A percentile compares a stretch with the other conserved stretches of the same genome.
Evolutionary conservation across 2,329 filamentous ascomycete species (phyloP).

Genomic region (Pseudopyricularia javanii): DNA sequence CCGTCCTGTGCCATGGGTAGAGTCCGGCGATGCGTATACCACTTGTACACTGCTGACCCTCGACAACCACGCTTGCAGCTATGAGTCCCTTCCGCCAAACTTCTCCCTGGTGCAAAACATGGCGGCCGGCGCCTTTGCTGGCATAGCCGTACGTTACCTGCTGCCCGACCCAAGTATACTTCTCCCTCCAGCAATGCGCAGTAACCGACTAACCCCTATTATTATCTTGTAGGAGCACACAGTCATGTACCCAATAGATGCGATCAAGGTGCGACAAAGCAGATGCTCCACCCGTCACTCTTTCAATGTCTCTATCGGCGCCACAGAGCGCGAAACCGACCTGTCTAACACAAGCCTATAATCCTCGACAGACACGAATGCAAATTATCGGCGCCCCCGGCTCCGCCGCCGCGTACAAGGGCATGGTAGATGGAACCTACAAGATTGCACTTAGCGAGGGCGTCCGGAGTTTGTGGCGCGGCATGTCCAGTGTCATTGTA

Average conservation of each 20-base stretch:
- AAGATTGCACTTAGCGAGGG: constrained; percentile 88
- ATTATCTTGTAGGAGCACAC: constrained; percentile 65
- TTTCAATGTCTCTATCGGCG: neutral
- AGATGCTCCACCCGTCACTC: neutral
- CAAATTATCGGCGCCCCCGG: constrained; percentile 82
- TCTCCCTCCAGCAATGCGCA: neutral
- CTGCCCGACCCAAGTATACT: neutral
- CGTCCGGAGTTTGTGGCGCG: constrained; percentile 84
- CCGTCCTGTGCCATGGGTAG: neutral
- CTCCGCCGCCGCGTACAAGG: constrained; percentile 64
- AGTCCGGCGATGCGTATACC: neutral
- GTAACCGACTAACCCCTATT: neutral
- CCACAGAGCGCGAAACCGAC: neutral
- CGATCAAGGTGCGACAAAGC: constrained; percentile 67
- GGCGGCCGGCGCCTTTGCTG: constrained; percentile 90
- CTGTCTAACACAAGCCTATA: constrained; percentile 7
- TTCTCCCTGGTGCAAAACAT: constrained; percentile 93
- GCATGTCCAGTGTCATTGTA: constrained; percentile 89
- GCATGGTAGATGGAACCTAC: constrained; percentile 83
- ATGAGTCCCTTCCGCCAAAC: constrained; percentile 88
- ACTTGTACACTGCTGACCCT: constrained; percentile 6
- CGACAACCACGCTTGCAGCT: constrained; percentile 31
- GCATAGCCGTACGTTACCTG: constrained; percentile 63
- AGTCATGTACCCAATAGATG: constrained; percentile 97
- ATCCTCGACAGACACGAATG: constrained; percentile 72